A percentile compares a stretch with the other conserved stretches of the same genome.
Conservation (phyloP, 2,329 filamentous ascomycete genomes). For the Microcyclosporella mali region DNA sequence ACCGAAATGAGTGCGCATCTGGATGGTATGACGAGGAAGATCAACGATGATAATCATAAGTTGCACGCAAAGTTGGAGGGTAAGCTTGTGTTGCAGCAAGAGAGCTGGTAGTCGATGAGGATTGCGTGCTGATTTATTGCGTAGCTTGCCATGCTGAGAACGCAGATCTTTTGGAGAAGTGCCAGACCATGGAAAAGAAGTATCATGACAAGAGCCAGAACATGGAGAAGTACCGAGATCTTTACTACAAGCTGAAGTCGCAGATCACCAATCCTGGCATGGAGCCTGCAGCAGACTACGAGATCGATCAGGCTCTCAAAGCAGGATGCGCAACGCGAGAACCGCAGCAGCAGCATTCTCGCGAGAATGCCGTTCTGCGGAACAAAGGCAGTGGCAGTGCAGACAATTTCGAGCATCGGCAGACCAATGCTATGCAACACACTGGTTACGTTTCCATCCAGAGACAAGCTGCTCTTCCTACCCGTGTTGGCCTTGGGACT, state of each 20-base stretch:
- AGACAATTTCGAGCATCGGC: conserved; percentile 10
- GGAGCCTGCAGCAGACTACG: conserved; percentile 50
- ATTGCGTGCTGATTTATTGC: background rate
- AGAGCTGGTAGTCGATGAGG: background rate
- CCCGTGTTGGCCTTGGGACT: background rate
- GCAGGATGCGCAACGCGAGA: conserved; percentile 4
- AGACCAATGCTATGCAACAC: background rate
- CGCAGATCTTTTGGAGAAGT: conserved; percentile 3
- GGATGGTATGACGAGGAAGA: conserved; percentile 67
- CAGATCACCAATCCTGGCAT: conserved; percentile 50
- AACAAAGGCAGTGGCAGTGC: conserved; percentile 19
- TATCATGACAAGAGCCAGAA: conserved; percentile 11
- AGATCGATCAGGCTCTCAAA: conserved; percentile 43
- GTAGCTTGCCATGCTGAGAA: conserved; percentile 11
- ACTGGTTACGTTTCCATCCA: conserved; percentile 1
- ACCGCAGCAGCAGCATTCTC: conserved; percentile 3
- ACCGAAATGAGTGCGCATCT: conserved; percentile 57
- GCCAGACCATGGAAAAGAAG: conserved; percentile 5
- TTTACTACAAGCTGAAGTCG: conserved; percentile 51
- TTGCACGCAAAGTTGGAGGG: conserved; percentile 61
- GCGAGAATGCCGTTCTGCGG: background rate
- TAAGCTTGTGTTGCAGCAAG: conserved; percentile 36
- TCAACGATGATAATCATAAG: conserved; percentile 63
- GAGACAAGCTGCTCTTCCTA: conserved; percentile 10
- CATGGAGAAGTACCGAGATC: conserved; percentile 1